phyloP scores from a whole-genome alignment of 768 basidiomycete species.

The Amanita subjunquillea region DNA sequence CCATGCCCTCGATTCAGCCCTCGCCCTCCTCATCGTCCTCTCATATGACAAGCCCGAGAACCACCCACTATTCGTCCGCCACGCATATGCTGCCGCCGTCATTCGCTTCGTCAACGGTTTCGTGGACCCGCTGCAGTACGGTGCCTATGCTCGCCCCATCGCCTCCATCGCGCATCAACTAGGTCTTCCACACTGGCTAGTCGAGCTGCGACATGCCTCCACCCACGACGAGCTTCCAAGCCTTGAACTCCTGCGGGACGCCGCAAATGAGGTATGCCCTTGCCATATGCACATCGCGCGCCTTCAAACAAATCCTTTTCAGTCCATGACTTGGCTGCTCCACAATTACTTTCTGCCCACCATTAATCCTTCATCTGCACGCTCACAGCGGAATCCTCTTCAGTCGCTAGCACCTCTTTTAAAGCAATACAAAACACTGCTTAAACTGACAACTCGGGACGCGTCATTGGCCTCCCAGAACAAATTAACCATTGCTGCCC shows the following conservation, averaged over 20 bases:
- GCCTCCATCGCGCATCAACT: constrained; percentile 80
- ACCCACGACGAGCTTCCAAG: constrained; percentile 94
- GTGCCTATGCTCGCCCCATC: constrained; percentile 85
- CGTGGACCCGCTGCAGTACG: constrained; percentile 88
- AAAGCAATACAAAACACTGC: constrained; percentile 59
- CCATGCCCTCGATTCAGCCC: constrained; percentile 67
- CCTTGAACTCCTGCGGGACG: constrained; percentile 69
- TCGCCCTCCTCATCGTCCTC: constrained; percentile 52
- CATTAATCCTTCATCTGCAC: constrained; percentile 38
- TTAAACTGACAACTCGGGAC: constrained; percentile 57
- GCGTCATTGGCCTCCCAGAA: constrained; percentile 43
- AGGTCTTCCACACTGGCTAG: constrained; percentile 79
- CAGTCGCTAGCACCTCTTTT: constrained; percentile 60
- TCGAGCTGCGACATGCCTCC: constrained; percentile 88
- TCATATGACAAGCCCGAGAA: constrained; percentile 35
- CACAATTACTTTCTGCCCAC: constrained; percentile 79
- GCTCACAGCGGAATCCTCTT: constrained; percentile 21
- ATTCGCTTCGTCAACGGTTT: constrained; percentile 90
- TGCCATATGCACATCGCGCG: background rate
- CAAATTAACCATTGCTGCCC: constrained; percentile 36
- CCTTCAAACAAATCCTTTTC: background rate
- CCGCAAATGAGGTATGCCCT: constrained; percentile 49
- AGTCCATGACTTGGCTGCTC: constrained; percentile 81
- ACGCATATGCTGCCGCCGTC: constrained; percentile 72
- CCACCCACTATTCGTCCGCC: constrained; percentile 47